phyloP scores from a whole-genome alignment of 345 rosid species.

The Salix exigua region DNA sequence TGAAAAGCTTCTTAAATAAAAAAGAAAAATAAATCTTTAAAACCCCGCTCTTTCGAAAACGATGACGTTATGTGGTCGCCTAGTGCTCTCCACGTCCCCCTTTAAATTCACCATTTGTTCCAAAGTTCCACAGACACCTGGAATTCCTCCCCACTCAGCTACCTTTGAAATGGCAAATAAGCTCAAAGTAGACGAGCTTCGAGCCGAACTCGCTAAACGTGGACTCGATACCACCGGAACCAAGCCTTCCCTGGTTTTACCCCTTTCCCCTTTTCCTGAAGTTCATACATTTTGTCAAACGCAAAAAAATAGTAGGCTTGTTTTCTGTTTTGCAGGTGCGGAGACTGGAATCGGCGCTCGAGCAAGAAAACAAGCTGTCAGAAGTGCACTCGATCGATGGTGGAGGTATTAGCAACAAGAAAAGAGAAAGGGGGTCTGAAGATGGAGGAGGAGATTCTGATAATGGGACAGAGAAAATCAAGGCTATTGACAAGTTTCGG shows the following conservation, averaged over 20 bases:
- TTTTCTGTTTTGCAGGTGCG: slow-evolving; percentile 37
- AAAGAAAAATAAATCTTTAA: no score
- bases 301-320: no score
- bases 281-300: background rate
- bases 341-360: slow-evolving; percentile 56
- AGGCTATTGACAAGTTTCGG: slow-evolving; percentile 44
- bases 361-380: slow-evolving; percentile 34
- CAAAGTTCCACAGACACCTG: background rate
- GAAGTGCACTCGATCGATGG: background rate
- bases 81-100: no score
- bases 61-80: no score
- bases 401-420: slow-evolving; percentile 17
- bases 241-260: slow-evolving; percentile 50
- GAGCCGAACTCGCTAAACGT: slow-evolving; percentile 58
- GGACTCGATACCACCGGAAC: slow-evolving; percentile 63
- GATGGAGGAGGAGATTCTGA: background rate
- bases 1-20: no score
- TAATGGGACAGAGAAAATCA: slow-evolving; percentile 34
- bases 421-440: slow-evolving; percentile 45
- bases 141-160: background rate
- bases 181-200: slow-evolving; percentile 66
- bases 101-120: no score
- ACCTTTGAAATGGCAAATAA: slow-evolving; percentile 40
- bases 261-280: background rate
- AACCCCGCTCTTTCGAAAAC: no score